Conservation (phyloP, 2,329 filamentous ascomycete species). For the Colletotrichum nymphaeae region DNA sequence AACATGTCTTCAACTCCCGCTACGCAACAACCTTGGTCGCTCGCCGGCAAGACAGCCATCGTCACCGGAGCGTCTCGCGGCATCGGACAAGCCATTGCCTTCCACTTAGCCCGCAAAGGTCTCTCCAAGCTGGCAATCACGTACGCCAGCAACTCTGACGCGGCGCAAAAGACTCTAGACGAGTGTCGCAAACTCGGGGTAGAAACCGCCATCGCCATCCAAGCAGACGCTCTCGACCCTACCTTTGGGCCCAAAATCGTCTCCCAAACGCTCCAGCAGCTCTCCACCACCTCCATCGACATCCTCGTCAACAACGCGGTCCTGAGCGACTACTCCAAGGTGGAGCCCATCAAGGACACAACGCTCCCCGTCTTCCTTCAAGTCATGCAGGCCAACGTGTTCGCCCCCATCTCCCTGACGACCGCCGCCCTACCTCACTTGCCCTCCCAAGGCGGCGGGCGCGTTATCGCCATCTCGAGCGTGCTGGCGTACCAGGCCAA, state of each 20-base stretch:
- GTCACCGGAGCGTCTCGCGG: background rate
- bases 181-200: background rate
- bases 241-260: constrained; percentile 3
- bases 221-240: constrained; percentile 1
- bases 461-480: constrained; percentile 48
- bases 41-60: background rate
- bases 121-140: background rate
- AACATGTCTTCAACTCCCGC: no score
- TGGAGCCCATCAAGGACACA: constrained; percentile 1
- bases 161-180: background rate
- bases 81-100: background rate
- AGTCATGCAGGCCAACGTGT: constrained; percentile 24
- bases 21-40: background rate
- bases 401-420: constrained; percentile 42
- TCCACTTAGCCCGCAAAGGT: background rate
- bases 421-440: constrained; percentile 44
- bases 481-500: constrained; percentile 28
- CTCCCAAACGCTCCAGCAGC: background rate
- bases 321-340: background rate
- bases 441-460: constrained; percentile 39
- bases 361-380: background rate
- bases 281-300: constrained; percentile 10
- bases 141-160: background rate
- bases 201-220: background rate
- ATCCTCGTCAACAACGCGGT: constrained; percentile 26